Percentiles rank a stretch among this genome's conserved stretches.
These are phyloP conservation scores for Sporothrix pallida DNA, from an alignment of 2,329 filamentous ascomycete species.

Conservation along the genomic window DNA sequence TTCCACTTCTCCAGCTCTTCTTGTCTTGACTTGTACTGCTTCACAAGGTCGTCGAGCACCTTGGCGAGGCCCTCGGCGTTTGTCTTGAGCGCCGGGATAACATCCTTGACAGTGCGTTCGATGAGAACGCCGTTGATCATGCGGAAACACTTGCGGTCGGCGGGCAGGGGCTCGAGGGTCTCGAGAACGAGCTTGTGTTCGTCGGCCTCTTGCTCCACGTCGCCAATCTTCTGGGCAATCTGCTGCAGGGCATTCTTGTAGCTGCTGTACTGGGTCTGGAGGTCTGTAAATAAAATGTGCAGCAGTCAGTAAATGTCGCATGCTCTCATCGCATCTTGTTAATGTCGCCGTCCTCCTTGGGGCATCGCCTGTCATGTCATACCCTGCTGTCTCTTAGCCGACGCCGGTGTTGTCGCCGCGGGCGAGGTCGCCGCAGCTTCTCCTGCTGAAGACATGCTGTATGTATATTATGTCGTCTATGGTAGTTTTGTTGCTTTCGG, in stretches of 20 bases:
- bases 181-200: conserved; percentile 99
- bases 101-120: conserved; percentile 91
- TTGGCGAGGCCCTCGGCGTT: conserved; percentile 94
- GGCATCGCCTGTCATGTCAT: background rate
- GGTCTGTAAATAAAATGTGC: conserved; percentile 58
- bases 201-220: conserved; percentile 95
- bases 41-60: conserved; percentile 90
- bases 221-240: conserved; percentile 93
- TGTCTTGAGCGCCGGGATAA: conserved; percentile 86
- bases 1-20: conserved; percentile 98
- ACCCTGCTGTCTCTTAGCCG: no score
- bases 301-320: background rate
- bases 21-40: conserved; percentile 95
- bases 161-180: conserved; percentile 80
- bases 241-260: conserved; percentile 83
- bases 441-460: no score
- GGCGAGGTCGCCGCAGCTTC: no score
- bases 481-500: no score
- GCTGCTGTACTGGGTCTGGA: conserved; percentile 79
- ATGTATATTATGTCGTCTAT: no score
- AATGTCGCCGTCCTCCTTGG: background rate
- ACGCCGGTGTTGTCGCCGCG: no score
- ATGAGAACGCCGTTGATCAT: conserved; percentile 98
- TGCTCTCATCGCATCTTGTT: background rate
- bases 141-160: conserved; percentile 94